Evolutionary conservation across 1,139 yeast species (phyloP), one percentile per base, ranked within the genome.

Genomic region (Wickerhamomyces sp.): DNA sequence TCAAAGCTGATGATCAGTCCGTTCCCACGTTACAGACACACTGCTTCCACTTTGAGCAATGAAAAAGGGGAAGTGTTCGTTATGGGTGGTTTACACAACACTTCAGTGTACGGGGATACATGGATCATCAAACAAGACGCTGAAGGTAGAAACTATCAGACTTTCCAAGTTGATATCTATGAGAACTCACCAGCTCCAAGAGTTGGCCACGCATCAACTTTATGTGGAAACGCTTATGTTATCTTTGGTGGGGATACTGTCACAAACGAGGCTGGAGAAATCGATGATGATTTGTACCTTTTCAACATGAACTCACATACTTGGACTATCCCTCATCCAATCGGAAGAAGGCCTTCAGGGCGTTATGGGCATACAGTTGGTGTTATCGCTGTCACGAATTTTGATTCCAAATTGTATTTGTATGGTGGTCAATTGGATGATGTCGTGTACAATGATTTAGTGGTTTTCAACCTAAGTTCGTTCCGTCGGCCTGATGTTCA

Each of bases 361-460:
- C 72, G 99, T 45, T 91, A 91, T 57, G 98, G 98, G 16, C 97
- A 91, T 58, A 79, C 94, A 33, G 72, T 83, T 16, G 63, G 74
- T 38, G 70, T 72, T 6, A 70, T 78, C 38, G 74, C 80, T 12
- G 66, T 80, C 35, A 77, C 77, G 37, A 77, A 77, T 41, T 66
- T 72, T 45, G 82, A 85, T 34, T 80, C 93, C 6, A 73, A 81
- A 46, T 69, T 93, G 34, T 91, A 80, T 58, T 70, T 91, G 10
- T 91, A 88, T 63, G 99, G 98, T 35, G 99, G 99, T 35, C 97
- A 91, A 59, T 72, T 88, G 48, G 97, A 91, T 55, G 88, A 85
- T 52, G 77, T 76, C 40, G 86, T 82, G 41, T 89, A 86, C 59
- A 80, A 83, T 57, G 98, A 91, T 57, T 64, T 91, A 54, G 81